Conservation (phyloP, 805 yeast genomes). For the Debaryomyces castellii region DNA sequence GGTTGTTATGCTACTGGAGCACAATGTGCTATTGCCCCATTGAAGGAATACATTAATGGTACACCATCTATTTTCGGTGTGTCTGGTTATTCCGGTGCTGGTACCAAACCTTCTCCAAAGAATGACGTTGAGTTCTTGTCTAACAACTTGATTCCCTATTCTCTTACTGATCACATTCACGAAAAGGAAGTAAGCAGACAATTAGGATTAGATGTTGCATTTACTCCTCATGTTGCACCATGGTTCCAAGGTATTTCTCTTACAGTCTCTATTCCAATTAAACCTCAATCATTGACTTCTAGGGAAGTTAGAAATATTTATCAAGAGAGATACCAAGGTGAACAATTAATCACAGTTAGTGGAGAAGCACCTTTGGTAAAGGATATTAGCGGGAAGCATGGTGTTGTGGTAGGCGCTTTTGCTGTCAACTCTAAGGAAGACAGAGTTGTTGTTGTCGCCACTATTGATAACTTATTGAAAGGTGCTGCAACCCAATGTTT, state of each 20-base stretch:
- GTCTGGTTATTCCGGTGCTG: slow-evolving; percentile 98
- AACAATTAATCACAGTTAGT: slow-evolving; percentile 76
- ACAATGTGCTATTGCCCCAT: slow-evolving; percentile 83
- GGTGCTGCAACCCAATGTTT: slow-evolving; percentile 99
- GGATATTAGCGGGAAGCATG: slow-evolving; percentile 92
- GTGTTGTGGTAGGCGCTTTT: slow-evolving; percentile 93
- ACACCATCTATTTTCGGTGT: slow-evolving; percentile 90
- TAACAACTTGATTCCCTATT: slow-evolving; percentile 90
- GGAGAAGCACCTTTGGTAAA: slow-evolving; percentile 93
- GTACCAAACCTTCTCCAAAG: slow-evolving; percentile 97
- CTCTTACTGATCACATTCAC: slow-evolving; percentile 95
- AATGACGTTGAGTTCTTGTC: slow-evolving; percentile 75
- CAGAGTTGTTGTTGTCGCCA: slow-evolving; percentile 91
- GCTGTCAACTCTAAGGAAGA: slow-evolving; percentile 86
- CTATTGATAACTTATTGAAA: slow-evolving; percentile 92
- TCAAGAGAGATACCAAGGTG: slow-evolving; percentile 86
- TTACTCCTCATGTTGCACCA: slow-evolving; percentile 96
- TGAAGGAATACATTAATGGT: slow-evolving; percentile 65
- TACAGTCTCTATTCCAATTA: slow-evolving; percentile 88
- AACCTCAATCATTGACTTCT: slow-evolving; percentile 60
- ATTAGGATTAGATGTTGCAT: slow-evolving; percentile 77
- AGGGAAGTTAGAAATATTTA: slow-evolving; percentile 82
- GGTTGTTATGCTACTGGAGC: slow-evolving; percentile 99
- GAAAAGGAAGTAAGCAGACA: slow-evolving; percentile 88
- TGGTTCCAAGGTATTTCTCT: slow-evolving; percentile 99